Percentiles rank a stretch among this genome's conserved stretches.
Evolutionary conservation across 345 rosid species (phyloP).

Genomic region (Citrus australasica): DNA sequence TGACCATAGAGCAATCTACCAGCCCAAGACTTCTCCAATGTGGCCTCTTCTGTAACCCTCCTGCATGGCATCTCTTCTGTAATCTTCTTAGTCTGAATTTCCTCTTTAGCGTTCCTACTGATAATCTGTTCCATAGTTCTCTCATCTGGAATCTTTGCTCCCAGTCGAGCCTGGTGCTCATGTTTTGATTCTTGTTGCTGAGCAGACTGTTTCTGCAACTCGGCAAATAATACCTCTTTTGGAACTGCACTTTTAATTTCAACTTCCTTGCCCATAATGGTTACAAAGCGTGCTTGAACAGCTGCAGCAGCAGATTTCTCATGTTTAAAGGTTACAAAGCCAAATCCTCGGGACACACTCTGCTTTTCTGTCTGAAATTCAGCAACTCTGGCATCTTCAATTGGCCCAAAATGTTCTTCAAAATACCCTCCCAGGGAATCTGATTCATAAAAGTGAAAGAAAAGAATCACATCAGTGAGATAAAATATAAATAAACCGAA

Average conservation of each 20-base stretch:
- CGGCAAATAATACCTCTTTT: slow-evolving; percentile 16
- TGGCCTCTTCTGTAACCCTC: slow-evolving; percentile 21
- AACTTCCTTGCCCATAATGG: slow-evolving; percentile 49
- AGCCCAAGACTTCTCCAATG: slow-evolving; percentile 42
- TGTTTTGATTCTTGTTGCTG: slow-evolving; percentile 11
- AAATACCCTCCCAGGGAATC: slow-evolving; percentile 35
- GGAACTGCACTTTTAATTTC: slow-evolving; percentile 51
- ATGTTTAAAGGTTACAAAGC: slow-evolving; percentile 51
- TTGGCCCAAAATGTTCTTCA: slow-evolving; percentile 48
- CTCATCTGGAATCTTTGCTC: slow-evolving; percentile 5
- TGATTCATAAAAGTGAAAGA: slow-evolving; percentile 22
- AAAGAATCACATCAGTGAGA: background rate
- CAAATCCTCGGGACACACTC: slow-evolving; percentile 49
- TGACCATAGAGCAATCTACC: slow-evolving; percentile 38
- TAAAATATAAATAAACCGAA: background rate
- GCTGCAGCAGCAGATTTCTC: slow-evolving; percentile 48
- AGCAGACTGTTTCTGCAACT: slow-evolving; percentile 25
- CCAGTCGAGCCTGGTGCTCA: slow-evolving; percentile 13
- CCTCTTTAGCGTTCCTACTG: slow-evolving; percentile 6
- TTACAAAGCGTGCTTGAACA: slow-evolving; percentile 37
- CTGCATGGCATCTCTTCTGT: slow-evolving; percentile 9
- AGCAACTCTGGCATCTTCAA: slow-evolving; percentile 43
- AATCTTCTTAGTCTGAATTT: slow-evolving; percentile 2
- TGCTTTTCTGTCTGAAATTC: slow-evolving; percentile 26
- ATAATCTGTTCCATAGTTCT: slow-evolving; percentile 2